phyloP scores from a whole-genome alignment of 805 yeast species.

The Ogataea philodendri region DNA sequence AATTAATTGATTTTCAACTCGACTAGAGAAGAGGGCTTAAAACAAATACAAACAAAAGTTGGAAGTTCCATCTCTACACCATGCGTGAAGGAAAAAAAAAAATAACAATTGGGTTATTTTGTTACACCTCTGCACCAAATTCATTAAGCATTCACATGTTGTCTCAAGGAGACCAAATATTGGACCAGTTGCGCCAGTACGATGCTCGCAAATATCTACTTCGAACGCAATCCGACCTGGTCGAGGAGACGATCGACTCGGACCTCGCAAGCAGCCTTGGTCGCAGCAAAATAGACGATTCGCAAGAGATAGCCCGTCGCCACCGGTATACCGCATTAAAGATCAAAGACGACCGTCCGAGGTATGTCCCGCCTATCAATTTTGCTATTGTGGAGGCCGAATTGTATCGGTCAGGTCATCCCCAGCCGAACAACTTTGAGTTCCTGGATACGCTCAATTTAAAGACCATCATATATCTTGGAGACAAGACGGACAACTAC shows the following conservation, averaged over 20 bases:
- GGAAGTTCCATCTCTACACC: constrained; percentile 5
- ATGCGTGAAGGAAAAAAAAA: not conserved
- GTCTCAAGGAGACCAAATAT: constrained; percentile 36
- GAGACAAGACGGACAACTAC: constrained; percentile 66
- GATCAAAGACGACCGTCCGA: constrained; percentile 32
- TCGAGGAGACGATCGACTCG: constrained; percentile 1
- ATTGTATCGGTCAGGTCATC: constrained; percentile 90
- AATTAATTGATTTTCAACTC: not conserved
- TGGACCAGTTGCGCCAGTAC: constrained; percentile 35
- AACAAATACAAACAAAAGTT: constrained; percentile 10
- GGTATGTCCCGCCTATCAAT: constrained; percentile 84
- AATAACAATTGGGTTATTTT: too few relatives aligned
- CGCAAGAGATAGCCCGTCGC: constrained; percentile 4
- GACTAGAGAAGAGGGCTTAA: constrained; percentile 2
- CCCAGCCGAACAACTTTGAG: constrained; percentile 81
- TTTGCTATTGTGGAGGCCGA: constrained; percentile 86
- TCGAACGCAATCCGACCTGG: constrained; percentile 19
- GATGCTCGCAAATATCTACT: constrained; percentile 29
- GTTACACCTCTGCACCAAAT: constrained; percentile 8
- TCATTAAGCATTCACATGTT: constrained; percentile 18
- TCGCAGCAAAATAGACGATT: constrained; percentile 1
- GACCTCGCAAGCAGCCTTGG: constrained; percentile 2
- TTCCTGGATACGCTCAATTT: constrained; percentile 68
- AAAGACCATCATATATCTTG: constrained; percentile 77
- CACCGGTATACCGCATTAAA: constrained; percentile 34